Conservation (phyloP, 2,329 filamentous ascomycete species). For the Arthrobotrys musiformis region DNA sequence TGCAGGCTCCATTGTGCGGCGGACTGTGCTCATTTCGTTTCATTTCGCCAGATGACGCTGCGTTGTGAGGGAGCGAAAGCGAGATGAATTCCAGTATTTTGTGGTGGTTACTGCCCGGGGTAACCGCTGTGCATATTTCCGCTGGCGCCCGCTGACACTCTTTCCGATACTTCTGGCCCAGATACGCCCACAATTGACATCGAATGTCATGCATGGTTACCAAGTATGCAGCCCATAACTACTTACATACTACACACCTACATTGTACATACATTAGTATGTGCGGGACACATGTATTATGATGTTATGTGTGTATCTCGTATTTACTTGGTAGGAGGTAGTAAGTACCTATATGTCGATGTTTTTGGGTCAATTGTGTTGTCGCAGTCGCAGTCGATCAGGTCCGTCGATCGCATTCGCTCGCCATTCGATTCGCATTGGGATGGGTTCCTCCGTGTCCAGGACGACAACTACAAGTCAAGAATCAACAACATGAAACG, state of each 20-base stretch:
- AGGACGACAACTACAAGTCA: slow-evolving; percentile 7
- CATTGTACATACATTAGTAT: too few species aligned
- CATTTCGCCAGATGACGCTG: slow-evolving; percentile 30
- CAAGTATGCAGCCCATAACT: not conserved
- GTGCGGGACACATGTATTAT: not conserved
- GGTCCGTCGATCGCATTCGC: not conserved
- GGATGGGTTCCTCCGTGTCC: slow-evolving; percentile 17
- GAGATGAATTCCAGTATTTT: not conserved
- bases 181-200: not conserved
- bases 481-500: not conserved
- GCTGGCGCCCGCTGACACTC: slow-evolving; percentile 30
- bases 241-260: too few species aligned
- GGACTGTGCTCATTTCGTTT: slow-evolving; percentile 25
- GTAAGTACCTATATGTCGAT: not conserved
- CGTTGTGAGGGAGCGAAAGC: not conserved
- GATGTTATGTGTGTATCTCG: not conserved
- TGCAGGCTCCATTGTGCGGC: slow-evolving; percentile 23
- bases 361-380: not conserved
- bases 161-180: not conserved
- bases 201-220: not conserved
- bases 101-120: slow-evolving; percentile 16
- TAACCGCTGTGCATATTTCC: slow-evolving; percentile 53
- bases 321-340: not conserved
- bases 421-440: not conserved
- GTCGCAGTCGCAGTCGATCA: slow-evolving; percentile 5